phyloP scores from a whole-genome alignment of 208 protist genomes.

The Crithidia thermophila region DNA sequence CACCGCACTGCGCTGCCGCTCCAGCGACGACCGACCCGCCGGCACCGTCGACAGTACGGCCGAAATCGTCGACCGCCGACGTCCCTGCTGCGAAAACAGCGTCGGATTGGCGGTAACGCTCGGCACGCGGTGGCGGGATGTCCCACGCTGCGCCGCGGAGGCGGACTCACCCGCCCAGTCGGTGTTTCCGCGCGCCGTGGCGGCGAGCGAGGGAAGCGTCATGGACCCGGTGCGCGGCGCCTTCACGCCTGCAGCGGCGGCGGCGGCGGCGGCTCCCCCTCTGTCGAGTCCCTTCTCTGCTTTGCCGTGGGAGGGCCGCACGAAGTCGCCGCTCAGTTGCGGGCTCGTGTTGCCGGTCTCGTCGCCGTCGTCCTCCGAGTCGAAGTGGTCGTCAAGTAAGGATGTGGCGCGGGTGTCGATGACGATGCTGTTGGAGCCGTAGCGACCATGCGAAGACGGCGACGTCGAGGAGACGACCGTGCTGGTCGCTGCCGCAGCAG shows the following conservation, averaged over 20 bases:
- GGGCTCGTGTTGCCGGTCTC: no score
- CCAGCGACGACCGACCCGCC: neutral
- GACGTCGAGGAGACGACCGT: no score
- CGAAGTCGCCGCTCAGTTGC: no score
- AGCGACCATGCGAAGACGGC: neutral
- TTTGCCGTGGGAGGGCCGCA: no score
- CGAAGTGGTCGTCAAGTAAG: neutral
- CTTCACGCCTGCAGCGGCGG: no score
- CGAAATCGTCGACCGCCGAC: slow-evolving; percentile 10
- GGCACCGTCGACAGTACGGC: slow-evolving; percentile 1
- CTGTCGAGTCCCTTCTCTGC: no score
- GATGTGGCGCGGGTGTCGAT: slow-evolving; percentile 9
- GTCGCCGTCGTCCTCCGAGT: neutral
- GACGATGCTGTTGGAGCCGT: slow-evolving; percentile 4
- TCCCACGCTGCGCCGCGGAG: neutral
- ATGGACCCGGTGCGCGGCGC: neutral
- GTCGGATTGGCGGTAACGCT: neutral
- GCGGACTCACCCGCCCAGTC: neutral
- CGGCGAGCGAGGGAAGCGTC: slow-evolving; percentile 11
- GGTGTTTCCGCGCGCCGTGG: neutral
- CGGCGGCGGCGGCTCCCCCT: no score
- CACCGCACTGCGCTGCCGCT: slow-evolving; percentile 4
- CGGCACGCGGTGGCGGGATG: neutral
- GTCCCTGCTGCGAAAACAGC: slow-evolving; percentile 6
- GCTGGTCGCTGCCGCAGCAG: neutral